Evolutionary conservation across 176 grass and related monocot genomes (phyloP).

Genomic region (Oryza meyeriana): DNA sequence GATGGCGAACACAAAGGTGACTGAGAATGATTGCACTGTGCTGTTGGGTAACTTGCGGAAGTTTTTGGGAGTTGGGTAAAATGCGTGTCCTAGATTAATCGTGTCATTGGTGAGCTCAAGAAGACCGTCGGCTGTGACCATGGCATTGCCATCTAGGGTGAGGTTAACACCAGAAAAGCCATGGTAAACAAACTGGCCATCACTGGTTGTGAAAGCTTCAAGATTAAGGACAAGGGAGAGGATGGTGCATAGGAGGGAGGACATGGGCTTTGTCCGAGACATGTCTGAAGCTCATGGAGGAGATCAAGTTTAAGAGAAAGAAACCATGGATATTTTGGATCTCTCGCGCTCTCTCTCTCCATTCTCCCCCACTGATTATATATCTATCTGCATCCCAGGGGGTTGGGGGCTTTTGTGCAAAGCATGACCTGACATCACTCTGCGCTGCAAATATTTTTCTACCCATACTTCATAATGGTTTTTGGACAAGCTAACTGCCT

Average conservation of each 20-base stretch:
- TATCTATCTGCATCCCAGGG: too few relatives aligned
- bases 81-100: conserved; percentile 40
- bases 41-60: neutral
- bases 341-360: too few relatives aligned
- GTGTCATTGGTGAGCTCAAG: conserved; percentile 44
- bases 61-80: conserved; percentile 29
- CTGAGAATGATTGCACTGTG: conserved; percentile 38
- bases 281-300: too few relatives aligned
- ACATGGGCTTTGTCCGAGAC: too few relatives aligned
- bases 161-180: conserved; percentile 42
- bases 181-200: conserved; percentile 32
- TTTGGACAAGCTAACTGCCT: too few relatives aligned
- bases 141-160: conserved; percentile 34
- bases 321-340: too few relatives aligned
- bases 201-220: neutral
- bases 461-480: too few relatives aligned
- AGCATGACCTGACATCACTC: too few relatives aligned
- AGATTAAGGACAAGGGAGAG: neutral
- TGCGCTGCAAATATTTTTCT: too few relatives aligned
- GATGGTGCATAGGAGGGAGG: neutral
- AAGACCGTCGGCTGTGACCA: conserved; percentile 24
- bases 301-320: too few relatives aligned
- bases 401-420: too few relatives aligned
- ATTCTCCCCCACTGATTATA: too few relatives aligned
- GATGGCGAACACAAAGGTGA: conserved; percentile 36